Evolutionary conservation across 495 filamentous ascomycete genomes (phyloP).

Genomic region (Penicillium egyptiacum): DNA sequence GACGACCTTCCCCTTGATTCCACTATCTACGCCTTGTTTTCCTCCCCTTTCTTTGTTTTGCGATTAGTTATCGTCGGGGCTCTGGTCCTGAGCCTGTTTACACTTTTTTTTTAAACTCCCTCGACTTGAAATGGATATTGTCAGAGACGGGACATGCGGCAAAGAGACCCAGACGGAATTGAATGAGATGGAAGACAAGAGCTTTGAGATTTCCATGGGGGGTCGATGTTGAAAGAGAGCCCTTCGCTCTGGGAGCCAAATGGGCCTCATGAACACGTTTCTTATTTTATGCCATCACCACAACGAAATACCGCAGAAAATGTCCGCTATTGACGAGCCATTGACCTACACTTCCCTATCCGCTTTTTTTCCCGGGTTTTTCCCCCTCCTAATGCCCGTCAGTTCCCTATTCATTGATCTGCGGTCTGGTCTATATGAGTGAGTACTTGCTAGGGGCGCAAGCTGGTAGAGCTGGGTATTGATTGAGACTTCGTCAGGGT

Average conservation of each 20-base stretch:
- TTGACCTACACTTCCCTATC: constrained; percentile 20
- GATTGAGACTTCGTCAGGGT: not conserved
- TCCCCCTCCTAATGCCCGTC: constrained; percentile 2
- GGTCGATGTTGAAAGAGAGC: constrained; percentile 12
- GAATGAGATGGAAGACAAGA: constrained; percentile 12
- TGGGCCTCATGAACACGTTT: constrained; percentile 29
- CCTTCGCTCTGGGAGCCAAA: constrained; percentile 24
- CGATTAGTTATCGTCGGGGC: constrained; percentile 15
- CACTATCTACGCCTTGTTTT: constrained; percentile 23
- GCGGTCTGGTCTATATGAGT: not conserved
- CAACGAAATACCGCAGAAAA: constrained; percentile 38
- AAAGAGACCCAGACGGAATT: constrained; percentile 8
- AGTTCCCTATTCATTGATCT: constrained; percentile 5
- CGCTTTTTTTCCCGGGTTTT: not conserved
- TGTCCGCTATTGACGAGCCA: constrained; percentile 36
- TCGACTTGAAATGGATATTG: constrained; percentile 10
- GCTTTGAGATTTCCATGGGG: constrained; percentile 6
- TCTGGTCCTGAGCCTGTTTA: constrained; percentile 11
- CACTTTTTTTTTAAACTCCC: constrained; percentile 16
- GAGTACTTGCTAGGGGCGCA: constrained; percentile 5
- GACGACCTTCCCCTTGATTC: constrained; percentile 22
- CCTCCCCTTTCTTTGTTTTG: constrained; percentile 11
- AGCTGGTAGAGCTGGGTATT: constrained; percentile 7
- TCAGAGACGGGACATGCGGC: constrained; percentile 10
- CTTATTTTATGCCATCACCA: constrained; percentile 31